A percentile compares a stretch with the other conserved stretches of the same genome.
phyloP scores from a whole-genome alignment of 768 basidiomycete species.

The Tylopilus plumbeoviolaceoides region DNA sequence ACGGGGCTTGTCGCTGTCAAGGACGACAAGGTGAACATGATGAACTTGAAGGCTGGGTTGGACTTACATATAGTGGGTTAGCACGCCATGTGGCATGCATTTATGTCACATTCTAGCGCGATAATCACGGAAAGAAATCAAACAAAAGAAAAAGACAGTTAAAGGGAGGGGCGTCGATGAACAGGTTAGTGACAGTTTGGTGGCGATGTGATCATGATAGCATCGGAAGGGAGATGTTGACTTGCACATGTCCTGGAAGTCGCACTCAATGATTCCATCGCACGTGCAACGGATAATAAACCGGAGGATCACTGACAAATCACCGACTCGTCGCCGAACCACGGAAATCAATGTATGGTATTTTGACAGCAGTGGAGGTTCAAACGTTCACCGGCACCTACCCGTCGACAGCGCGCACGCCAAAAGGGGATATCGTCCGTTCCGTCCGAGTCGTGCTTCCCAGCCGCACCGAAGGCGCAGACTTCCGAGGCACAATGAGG shows the following conservation, averaged over 20 bases:
- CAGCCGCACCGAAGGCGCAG: neutral
- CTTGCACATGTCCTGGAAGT: too few relatives aligned
- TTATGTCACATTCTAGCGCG: neutral
- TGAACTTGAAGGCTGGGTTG: too few relatives aligned
- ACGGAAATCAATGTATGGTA: neutral
- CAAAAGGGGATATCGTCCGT: neutral
- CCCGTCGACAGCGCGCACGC: neutral
- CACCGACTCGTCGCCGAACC: neutral
- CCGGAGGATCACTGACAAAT: neutral
- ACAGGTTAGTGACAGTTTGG: neutral
- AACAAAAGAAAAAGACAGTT: neutral
- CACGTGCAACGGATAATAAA: neutral
- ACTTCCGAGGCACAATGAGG: neutral
- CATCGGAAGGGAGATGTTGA: too few relatives aligned
- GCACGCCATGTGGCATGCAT: too few relatives aligned
- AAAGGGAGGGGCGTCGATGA: neutral
- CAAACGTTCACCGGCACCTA: too few relatives aligned
- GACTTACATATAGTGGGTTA: neutral
- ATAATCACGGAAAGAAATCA: neutral
- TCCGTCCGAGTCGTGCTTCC: neutral
- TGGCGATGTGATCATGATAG: too few relatives aligned
- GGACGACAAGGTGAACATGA: neutral
- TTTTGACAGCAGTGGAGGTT: too few relatives aligned
- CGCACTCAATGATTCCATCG: too few relatives aligned
- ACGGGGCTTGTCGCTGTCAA: neutral